Percentiles rank a stretch among this genome's conserved stretches.
Conservation (phyloP, 345 rosid genomes). For the Stellera chamaejasme region DNA sequence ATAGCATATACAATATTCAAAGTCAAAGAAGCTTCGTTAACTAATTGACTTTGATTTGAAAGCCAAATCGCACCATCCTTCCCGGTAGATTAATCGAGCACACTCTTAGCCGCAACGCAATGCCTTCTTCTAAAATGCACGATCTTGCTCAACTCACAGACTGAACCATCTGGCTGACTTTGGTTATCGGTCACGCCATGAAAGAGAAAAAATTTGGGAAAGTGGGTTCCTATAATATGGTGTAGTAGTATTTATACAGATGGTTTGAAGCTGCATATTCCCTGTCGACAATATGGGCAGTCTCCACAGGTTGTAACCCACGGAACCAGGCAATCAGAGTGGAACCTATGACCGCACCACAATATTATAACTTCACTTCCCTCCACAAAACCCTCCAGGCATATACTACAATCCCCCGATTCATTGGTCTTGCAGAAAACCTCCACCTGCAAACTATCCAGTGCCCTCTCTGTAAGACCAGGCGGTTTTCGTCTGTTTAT, state of each 20-base stretch:
- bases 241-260: neutral
- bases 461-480: constrained; percentile 53
- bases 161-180: too few species aligned
- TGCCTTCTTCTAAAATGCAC: too few species aligned
- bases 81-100: too few species aligned
- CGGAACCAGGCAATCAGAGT: constrained; percentile 68
- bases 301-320: constrained; percentile 89
- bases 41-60: too few species aligned
- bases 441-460: constrained; percentile 41
- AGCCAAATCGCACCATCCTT: too few species aligned
- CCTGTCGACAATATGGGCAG: constrained; percentile 87
- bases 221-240: too few species aligned
- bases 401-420: constrained; percentile 53
- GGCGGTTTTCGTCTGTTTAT: constrained; percentile 47
- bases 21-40: too few species aligned
- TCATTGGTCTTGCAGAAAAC: constrained; percentile 19
- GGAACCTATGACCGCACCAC: constrained; percentile 71
- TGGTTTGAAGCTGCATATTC: constrained; percentile 13
- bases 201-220: too few species aligned
- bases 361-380: constrained; percentile 51
- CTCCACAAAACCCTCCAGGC: constrained; percentile 69
- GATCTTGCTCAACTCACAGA: too few species aligned
- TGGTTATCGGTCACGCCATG: too few species aligned
- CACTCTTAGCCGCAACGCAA: too few species aligned
- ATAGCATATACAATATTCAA: too few species aligned